Base-by-base conservation (phyloP, 495 filamentous ascomycete genomes). In the Evansstolkia leycettana region DNA sequence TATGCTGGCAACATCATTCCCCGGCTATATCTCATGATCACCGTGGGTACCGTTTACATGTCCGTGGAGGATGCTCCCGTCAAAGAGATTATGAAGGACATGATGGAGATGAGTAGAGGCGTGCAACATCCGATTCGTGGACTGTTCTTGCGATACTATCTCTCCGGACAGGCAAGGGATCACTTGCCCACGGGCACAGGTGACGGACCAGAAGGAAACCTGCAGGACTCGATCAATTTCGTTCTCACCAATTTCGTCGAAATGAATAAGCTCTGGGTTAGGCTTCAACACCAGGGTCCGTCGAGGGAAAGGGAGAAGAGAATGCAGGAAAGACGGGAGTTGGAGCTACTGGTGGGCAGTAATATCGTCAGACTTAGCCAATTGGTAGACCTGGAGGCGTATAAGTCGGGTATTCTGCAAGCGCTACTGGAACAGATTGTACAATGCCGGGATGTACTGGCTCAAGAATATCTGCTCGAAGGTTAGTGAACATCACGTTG, bases 41-140 rank as follows among this genome's bases (percentile, higher is more conserved):
- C 90, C 0, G 90, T 98, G 15, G 90, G 90, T 23, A 98, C 90
- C 3, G 90, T 94, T 20, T 98, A 98, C 63, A 98, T 98, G 90
- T 78, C 84, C 7, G 89, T 98, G 46, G 83, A 90, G 54, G 90
- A 94, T 74, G 92, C 90, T 30, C 90, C 90, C 3, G 89, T 98
- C 42, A 98, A 98, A 62, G 90, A 98, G 64, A 87, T 98, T 37
- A 98, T 98, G 90, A 98, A 98, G 59, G 90, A 98, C 54, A 98
- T 98, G 90, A 98, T 98, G 90, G 90, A 98, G 62, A 98, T 98
- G 90, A 94, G 84, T 58, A 75, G 90, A 42, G 90, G 90, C 31
- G 85, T 98, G 18, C 90, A 98, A 51, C 92, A 98, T 51, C 90
- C 90, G 2, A 84, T 94, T 32, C 81, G 90, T 31, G 90, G 90